phyloP scores from a whole-genome alignment of 2,329 filamentous ascomycete species.

The Aplosporella prunicola region DNA sequence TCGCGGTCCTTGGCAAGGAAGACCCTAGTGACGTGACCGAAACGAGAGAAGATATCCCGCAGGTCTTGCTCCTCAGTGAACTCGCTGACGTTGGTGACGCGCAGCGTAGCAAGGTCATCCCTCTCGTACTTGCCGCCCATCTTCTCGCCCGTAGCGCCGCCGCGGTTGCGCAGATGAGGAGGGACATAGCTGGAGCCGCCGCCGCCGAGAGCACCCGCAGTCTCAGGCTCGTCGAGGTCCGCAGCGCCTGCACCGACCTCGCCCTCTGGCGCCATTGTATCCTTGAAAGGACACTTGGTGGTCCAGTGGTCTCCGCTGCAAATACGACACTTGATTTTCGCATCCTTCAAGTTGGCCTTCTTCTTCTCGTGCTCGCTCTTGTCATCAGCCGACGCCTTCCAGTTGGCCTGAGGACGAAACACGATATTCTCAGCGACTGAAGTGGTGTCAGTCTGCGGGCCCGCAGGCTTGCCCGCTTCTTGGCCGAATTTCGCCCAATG shows the following conservation, averaged over 20 bases:
- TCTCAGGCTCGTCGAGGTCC: constrained; percentile 40
- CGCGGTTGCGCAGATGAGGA: constrained; percentile 80
- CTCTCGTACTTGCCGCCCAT: constrained; percentile 94
- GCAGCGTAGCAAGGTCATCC: constrained; percentile 90
- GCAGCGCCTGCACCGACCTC: constrained; percentile 35
- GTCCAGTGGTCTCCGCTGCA: constrained; percentile 99
- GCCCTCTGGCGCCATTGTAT: constrained; percentile 85
- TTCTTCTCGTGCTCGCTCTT: constrained; percentile 64
- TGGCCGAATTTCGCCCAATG: constrained; percentile 87
- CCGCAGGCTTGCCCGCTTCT: constrained; percentile 73
- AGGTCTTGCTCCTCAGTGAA: constrained; percentile 94
- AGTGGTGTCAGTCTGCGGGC: constrained; percentile 82
- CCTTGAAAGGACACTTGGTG: constrained; percentile 97
- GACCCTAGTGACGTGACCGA: constrained; percentile 90
- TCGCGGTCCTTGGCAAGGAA: constrained; percentile 98
- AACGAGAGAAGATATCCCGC: constrained; percentile 95
- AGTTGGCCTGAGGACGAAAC: constrained; percentile 87
- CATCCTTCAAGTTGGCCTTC: constrained; percentile 74
- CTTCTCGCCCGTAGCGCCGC: constrained; percentile 61
- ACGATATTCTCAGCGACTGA: constrained; percentile 96
- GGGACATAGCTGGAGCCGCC: constrained; percentile 85
- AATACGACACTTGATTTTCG: constrained; percentile 99
- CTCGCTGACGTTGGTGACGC: constrained; percentile 97
- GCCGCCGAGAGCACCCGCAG: constrained; percentile 47
- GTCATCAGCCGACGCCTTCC: constrained; percentile 77